Percentiles rank a stretch among this genome's conserved stretches.
Evolutionary conservation across 768 basidiomycete species (phyloP).

Genomic region (Cystofilobasidium macerans): DNA sequence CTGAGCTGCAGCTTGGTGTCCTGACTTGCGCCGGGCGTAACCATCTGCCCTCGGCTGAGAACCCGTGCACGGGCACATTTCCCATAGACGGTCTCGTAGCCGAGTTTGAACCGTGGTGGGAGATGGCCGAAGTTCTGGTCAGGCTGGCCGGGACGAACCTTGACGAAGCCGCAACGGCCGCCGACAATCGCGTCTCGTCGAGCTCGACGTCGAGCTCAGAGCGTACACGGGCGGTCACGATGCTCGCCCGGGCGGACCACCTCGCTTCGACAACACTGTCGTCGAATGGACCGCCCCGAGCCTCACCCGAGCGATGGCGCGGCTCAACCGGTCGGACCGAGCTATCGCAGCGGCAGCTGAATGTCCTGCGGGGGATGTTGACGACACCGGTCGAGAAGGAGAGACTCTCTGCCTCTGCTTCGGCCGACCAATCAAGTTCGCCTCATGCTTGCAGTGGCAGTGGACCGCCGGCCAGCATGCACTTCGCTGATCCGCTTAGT

Average conservation of each 20-base stretch:
- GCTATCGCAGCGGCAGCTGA: slow-evolving; percentile 17
- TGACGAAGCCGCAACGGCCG: not conserved
- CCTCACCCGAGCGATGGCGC: slow-evolving; percentile 20
- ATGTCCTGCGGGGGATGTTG: slow-evolving; percentile 19
- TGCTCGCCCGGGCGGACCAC: not conserved
- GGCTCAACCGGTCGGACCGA: slow-evolving; percentile 15
- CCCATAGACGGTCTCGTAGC: too few relatives aligned
- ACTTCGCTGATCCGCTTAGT: not conserved
- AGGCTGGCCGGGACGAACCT: slow-evolving; percentile 24
- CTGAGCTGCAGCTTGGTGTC: slow-evolving; percentile 5
- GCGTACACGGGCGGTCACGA: slow-evolving; percentile 17
- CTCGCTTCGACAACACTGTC: not conserved
- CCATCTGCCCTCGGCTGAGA: too few relatives aligned
- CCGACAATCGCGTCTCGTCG: slow-evolving; percentile 3
- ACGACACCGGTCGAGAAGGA: slow-evolving; percentile 5
- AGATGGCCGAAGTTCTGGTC: slow-evolving; percentile 30
- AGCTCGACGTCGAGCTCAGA: slow-evolving; percentile 8
- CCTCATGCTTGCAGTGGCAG: too few relatives aligned
- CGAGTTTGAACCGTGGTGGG: slow-evolving; percentile 29
- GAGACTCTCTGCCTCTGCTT: too few relatives aligned
- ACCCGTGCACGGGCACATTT: too few relatives aligned
- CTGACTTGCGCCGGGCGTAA: too few relatives aligned
- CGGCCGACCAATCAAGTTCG: too few relatives aligned
- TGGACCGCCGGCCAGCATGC: too few relatives aligned
- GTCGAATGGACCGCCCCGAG: not conserved